These are phyloP conservation scores for Calycina herbarum DNA, from an alignment of 2,329 filamentous ascomycete species.

Conservation along the genomic window DNA sequence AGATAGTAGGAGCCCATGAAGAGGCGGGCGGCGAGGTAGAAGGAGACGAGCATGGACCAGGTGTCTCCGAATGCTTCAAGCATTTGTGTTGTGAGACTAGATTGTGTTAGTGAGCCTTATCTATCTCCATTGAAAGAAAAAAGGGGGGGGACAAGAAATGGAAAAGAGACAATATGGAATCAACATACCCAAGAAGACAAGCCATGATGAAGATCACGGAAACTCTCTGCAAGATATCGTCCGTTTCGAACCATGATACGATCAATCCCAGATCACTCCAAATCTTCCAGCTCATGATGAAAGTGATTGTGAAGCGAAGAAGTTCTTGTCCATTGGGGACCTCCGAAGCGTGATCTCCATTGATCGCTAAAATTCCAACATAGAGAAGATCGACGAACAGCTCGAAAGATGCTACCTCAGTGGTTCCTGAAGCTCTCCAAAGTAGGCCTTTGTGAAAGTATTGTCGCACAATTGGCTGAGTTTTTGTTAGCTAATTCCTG, in stretches of 20 bases:
- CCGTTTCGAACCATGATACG: slow-evolving; percentile 60
- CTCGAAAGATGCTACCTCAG: slow-evolving; percentile 64
- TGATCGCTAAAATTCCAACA: slow-evolving; percentile 57
- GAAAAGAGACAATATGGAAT: background rate
- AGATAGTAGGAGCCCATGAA: slow-evolving; percentile 52
- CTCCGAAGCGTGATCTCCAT: slow-evolving; percentile 61
- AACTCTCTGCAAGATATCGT: slow-evolving; percentile 59
- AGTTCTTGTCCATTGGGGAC: slow-evolving; percentile 54
- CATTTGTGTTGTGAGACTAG: slow-evolving; percentile 61
- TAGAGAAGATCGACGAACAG: slow-evolving; percentile 65
- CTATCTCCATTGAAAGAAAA: no score
- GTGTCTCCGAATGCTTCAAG: slow-evolving; percentile 56
- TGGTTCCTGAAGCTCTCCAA: slow-evolving; percentile 58
- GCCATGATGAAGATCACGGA: slow-evolving; percentile 61
- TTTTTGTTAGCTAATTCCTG: background rate
- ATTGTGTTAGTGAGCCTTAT: slow-evolving; percentile 9
- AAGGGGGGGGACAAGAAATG: background rate
- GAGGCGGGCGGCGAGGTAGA: slow-evolving; percentile 59
- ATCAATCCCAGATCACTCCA: slow-evolving; percentile 60
- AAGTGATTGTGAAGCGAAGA: slow-evolving; percentile 60
- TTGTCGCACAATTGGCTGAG: slow-evolving; percentile 57
- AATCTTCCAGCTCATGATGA: slow-evolving; percentile 60
- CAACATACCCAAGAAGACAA: slow-evolving; percentile 54
- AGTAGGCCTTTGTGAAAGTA: slow-evolving; percentile 66
- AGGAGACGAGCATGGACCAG: slow-evolving; percentile 58